phyloP scores from a whole-genome alignment of 208 protist genomes.

The Herpetomonas samuelpessoai region DNA sequence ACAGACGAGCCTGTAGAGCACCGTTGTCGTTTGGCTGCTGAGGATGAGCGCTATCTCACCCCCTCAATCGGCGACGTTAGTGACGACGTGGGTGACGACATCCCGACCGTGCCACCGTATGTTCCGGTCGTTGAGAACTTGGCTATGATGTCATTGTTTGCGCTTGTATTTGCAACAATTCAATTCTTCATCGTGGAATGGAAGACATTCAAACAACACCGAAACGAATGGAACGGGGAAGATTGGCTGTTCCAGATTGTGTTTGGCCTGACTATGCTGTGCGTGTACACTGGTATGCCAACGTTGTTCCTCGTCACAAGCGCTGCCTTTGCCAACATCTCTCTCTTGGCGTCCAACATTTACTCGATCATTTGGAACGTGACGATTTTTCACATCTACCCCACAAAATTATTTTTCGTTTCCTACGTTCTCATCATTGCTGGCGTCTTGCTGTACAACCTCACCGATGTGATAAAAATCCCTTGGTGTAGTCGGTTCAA shows the following conservation, averaged over 20 bases:
- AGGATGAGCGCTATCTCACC: neutral
- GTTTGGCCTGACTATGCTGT: constrained; percentile 83
- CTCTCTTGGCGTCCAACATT: constrained; percentile 64
- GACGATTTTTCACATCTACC: constrained; percentile 73
- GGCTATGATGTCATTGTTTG: constrained; percentile 71
- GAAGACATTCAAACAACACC: constrained; percentile 44
- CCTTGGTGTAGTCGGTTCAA: constrained; percentile 51
- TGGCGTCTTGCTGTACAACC: constrained; percentile 65
- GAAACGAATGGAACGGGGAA: constrained; percentile 44
- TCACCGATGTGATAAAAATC: constrained; percentile 55
- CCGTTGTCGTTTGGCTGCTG: constrained; percentile 6
- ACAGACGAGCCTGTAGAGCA: too few relatives aligned
- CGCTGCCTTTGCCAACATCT: constrained; percentile 83
- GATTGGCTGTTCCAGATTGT: constrained; percentile 77
- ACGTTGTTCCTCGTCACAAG: constrained; percentile 66
- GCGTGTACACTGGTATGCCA: constrained; percentile 76
- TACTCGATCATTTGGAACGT: constrained; percentile 86
- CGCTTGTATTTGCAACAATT: constrained; percentile 54
- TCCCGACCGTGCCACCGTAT: constrained; percentile 48
- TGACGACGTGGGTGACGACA: constrained; percentile 13
- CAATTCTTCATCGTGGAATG: constrained; percentile 83
- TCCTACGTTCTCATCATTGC: constrained; percentile 70
- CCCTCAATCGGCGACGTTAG: neutral
- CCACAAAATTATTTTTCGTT: constrained; percentile 60
- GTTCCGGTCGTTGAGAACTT: constrained; percentile 78